Base-by-base conservation (phyloP, 805 yeast genomes). In the Saccharomycopsis fibuligera region DNA sequence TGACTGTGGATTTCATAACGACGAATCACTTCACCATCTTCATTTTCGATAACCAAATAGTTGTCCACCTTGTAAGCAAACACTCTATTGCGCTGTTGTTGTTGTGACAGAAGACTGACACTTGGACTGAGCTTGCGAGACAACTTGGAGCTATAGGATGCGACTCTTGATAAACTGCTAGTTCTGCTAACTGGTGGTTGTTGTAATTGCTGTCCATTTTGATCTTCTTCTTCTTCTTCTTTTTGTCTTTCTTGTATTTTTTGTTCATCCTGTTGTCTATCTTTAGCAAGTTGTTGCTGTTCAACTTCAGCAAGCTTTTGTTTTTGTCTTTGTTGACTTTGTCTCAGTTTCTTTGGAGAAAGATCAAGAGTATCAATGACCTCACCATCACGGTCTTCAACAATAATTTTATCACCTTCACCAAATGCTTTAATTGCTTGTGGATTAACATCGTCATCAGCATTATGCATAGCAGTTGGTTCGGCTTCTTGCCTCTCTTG, bases 1-100 rank as follows among this genome's bases (percentile, higher is more conserved):
- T 81, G 87, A 3, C 78, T 74, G 58, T 82, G 86, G 45, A 90
- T 81, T 57, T 70, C 75, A 65, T 89, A 91, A 46, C 96, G 73
- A 60, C 96, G 79, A 41, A 93, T 70, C 48, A 93, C 78, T 57
- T 91, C 98, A 55, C 98, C 99, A 10, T 90, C 96, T 40, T 78
- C 86, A 59, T 89, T 86, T 64, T 91, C 99, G 49, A 93, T 83
- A 50, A 88, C 73, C 47, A 93, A 76, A 51, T 80, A 72, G 58
- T 87, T 81, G 60, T 83, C 93, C 36, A 86, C 72, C 63, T 83
- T 85, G 64, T 81, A 91, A 1, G 96, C 98, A 64, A 68, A 78
- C 57, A 68, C 80, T 29, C 47, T 49, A n/a, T n/a, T n/a, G n/a
- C n/a, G n/a, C 17, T 39, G 33, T 5, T 29, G 41, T 3, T 29